A percentile compares a stretch with the other conserved stretches of the same genome.
Evolutionary conservation across 140 eudicot species (phyloP).

Genomic region (Erigeron philadelphicus): DNA sequence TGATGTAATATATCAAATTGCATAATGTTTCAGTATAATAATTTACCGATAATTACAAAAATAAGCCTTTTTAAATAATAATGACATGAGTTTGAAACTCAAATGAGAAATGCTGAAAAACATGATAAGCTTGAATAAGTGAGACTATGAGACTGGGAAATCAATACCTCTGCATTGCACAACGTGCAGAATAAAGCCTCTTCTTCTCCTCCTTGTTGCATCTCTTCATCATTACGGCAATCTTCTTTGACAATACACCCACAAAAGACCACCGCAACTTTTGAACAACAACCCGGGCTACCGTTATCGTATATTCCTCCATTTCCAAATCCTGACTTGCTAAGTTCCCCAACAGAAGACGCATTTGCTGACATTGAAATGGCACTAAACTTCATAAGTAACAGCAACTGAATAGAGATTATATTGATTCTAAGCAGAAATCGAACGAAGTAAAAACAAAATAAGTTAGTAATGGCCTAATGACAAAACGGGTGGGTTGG

Average conservation of each 20-base stretch:
- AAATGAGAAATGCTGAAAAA: not conserved
- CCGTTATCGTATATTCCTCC: conserved; percentile 39
- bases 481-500: not conserved
- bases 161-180: conserved; percentile 79
- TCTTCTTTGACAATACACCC: conserved; percentile 57
- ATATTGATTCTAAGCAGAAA: not conserved
- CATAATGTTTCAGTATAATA: not conserved
- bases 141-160: not conserved
- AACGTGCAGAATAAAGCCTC: conserved; percentile 87
- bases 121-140: not conserved
- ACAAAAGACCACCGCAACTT: conserved; percentile 50
- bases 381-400: not conserved
- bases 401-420: not conserved
- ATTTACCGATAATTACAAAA: not conserved
- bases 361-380: conserved; percentile 32
- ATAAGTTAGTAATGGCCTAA: not conserved
- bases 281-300: conserved; percentile 45
- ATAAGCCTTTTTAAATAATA: not conserved
- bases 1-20: not conserved
- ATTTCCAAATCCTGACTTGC: conserved; percentile 38
- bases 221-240: conserved; percentile 68
- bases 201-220: conserved; percentile 59
- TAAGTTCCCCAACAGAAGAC: conserved; percentile 47
- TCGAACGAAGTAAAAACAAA: not conserved
- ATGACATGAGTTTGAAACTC: not conserved